These are phyloP conservation scores for Balamuthia mandrillaris DNA, from an alignment of 208 protist genomes.

Conservation along the genomic window DNA sequence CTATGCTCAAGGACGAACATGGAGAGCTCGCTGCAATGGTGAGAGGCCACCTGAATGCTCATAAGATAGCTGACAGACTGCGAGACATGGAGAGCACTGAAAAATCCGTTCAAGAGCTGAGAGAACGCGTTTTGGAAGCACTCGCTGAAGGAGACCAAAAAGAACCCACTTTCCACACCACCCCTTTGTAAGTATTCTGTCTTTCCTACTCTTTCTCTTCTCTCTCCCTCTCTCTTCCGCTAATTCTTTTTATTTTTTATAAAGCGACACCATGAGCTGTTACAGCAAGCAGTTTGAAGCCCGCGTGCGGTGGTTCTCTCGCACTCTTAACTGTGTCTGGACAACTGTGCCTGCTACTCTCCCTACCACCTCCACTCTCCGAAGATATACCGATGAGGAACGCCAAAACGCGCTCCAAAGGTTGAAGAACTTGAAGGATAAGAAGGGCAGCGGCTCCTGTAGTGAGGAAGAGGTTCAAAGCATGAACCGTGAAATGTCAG, in stretches of 20 bases:
- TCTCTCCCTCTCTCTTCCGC: not conserved
- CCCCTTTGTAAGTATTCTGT: not conserved
- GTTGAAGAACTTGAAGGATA: conserved; percentile 10
- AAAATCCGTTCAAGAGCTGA: no score
- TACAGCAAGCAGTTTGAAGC: conserved; percentile 30
- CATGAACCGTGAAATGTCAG: conserved; percentile 32
- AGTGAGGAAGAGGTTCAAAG: not conserved
- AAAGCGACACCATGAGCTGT: conserved; percentile 14
- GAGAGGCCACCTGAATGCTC: conserved; percentile 1
- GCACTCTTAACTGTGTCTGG: not conserved
- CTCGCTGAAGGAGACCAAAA: not conserved
- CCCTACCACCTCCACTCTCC: not conserved
- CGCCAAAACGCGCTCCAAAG: not conserved
- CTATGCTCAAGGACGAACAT: not conserved
- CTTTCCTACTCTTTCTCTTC: no score
- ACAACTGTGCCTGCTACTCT: not conserved
- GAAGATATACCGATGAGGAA: not conserved
- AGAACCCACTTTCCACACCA: conserved; percentile 25
- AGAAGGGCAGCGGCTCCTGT: conserved; percentile 11
- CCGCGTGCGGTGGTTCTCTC: not conserved
- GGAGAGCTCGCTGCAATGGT: not conserved
- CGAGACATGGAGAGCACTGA: no score
- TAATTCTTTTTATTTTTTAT: not conserved
- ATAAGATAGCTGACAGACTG: no score
- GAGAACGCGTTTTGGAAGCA: not conserved